Conservation (phyloP, 306 rosid genomes). For the Gillenia trifoliata region DNA sequence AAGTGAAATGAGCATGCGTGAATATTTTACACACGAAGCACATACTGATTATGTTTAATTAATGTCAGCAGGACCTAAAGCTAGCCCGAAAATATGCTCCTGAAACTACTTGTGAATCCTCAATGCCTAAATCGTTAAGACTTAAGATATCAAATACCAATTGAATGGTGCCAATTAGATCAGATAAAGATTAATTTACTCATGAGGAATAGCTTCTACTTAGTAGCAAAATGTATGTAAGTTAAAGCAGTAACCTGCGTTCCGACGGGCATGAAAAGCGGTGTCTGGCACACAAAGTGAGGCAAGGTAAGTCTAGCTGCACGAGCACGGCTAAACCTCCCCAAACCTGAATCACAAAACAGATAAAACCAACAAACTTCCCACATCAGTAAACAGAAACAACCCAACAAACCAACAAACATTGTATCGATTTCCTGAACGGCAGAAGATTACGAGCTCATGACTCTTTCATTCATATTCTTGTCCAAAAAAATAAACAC, state of each 20-base stretch:
- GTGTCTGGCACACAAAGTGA: conserved; percentile 73
- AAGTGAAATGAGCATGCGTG: not conserved
- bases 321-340: conserved; percentile 89
- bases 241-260: conserved; percentile 66
- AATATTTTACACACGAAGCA: not conserved
- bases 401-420: not conserved
- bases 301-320: conserved; percentile 83
- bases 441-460: not conserved
- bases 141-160: not conserved
- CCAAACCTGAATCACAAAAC: conserved; percentile 45
- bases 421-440: not conserved
- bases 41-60: not conserved
- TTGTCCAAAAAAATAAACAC: not conserved
- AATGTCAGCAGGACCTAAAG: not conserved
- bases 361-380: not conserved
- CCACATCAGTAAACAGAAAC: not conserved
- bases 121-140: not conserved
- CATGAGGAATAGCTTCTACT: not conserved
- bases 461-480: not conserved
- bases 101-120: not conserved
- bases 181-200: not conserved
- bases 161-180: not conserved
- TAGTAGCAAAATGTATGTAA: not conserved
- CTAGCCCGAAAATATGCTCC: not conserved
- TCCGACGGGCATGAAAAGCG: conserved; percentile 97